Evolutionary conservation across 2,329 filamentous ascomycete genomes (phyloP).

Genomic region (Gaeumannomyces sp.): DNA sequence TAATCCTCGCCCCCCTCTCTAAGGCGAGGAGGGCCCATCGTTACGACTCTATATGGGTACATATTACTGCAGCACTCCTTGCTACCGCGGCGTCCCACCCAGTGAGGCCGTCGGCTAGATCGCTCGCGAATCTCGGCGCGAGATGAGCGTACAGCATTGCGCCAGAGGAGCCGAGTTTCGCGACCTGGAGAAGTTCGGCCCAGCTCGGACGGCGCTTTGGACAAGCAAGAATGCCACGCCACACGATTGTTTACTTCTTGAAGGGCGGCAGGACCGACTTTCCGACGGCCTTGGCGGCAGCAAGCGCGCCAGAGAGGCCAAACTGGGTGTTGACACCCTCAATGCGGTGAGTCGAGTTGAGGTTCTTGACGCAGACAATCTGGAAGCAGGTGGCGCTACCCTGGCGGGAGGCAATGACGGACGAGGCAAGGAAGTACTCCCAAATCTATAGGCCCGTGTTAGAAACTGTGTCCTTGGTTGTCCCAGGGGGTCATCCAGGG

Average conservation of each 20-base stretch:
- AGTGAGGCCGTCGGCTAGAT: slow-evolving; percentile 1
- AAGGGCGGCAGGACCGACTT: slow-evolving; percentile 3
- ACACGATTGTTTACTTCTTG: slow-evolving; percentile 2
- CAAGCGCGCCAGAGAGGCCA: slow-evolving; percentile 57
- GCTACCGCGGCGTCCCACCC: background rate
- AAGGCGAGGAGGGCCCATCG: background rate
- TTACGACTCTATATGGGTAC: background rate
- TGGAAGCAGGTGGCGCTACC: slow-evolving; percentile 82
- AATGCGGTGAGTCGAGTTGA: slow-evolving; percentile 78
- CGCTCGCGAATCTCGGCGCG: background rate
- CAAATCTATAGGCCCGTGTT: slow-evolving; percentile 58
- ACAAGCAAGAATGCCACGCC: background rate
- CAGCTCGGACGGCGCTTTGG: background rate
- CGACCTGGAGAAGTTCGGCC: background rate
- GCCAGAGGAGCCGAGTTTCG: background rate
- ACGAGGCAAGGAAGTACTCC: slow-evolving; percentile 86
- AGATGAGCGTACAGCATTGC: background rate
- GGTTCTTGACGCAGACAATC: slow-evolving; percentile 81
- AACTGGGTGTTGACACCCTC: slow-evolving; percentile 67
- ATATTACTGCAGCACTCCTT: background rate
- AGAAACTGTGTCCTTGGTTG: slow-evolving; percentile 2
- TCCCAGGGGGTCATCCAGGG: background rate
- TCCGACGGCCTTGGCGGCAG: slow-evolving; percentile 26
- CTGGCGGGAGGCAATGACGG: slow-evolving; percentile 77
- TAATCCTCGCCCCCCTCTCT: background rate